phyloP scores from a whole-genome alignment of 1,284 basidiomycete species.

The Somion occarium region DNA sequence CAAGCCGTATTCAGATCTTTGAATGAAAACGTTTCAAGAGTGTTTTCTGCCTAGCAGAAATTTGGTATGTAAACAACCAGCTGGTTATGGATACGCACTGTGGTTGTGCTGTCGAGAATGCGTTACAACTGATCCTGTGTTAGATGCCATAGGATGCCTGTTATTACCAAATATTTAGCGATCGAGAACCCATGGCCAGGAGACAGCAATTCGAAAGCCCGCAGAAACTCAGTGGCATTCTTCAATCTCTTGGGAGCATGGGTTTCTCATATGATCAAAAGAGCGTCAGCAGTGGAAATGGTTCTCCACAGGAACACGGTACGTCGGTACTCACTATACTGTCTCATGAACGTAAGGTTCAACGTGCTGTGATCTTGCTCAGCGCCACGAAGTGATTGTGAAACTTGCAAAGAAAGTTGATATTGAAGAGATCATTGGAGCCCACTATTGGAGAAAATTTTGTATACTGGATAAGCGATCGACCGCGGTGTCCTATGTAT shows the following conservation, averaged over 20 bases:
- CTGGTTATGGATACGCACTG: no score
- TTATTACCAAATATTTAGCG: conserved; percentile 22
- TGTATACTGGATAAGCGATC: no score
- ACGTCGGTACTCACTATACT: conserved; percentile 8
- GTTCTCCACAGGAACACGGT: conserved; percentile 24
- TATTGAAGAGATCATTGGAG: conserved; percentile 22
- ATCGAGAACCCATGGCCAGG: conserved; percentile 28
- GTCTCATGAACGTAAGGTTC: conserved; percentile 1
- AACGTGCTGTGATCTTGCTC: no score
- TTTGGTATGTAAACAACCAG: no score
- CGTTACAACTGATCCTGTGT: no score
- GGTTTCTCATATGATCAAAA: conserved; percentile 24
- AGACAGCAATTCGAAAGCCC: conserved; percentile 9
- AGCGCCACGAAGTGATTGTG: conserved; percentile 26
- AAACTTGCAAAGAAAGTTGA: conserved; percentile 20
- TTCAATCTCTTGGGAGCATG: conserved; percentile 22
- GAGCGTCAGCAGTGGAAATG: conserved; percentile 13
- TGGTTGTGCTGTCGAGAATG: no score
- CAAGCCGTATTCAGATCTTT: no score
- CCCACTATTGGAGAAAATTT: conserved; percentile 23
- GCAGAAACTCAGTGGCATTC: conserved; percentile 13
- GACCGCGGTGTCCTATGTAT: conserved; percentile 6
- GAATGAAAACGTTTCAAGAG: no score
- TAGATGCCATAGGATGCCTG: no score
- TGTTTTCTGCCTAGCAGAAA: no score